Evolutionary conservation across 2,329 filamentous ascomycete genomes (phyloP).

Genomic region (Didymella keratinophila): DNA sequence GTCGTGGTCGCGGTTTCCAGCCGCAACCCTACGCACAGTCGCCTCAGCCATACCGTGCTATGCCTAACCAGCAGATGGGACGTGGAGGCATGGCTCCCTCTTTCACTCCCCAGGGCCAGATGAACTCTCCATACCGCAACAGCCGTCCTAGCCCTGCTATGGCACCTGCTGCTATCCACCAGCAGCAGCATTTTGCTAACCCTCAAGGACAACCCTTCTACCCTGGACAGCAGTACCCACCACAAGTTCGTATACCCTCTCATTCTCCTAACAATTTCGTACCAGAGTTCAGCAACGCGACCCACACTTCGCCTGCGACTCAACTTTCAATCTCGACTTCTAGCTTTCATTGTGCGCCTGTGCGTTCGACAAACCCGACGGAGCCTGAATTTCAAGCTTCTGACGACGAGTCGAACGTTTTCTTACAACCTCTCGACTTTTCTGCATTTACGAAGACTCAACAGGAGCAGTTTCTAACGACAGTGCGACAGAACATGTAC

Average conservation of each 20-base stretch:
- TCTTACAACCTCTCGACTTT: conserved; percentile 48
- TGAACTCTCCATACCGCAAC: conserved; percentile 68
- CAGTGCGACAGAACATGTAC: conserved; percentile 69
- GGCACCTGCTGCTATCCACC: conserved; percentile 70
- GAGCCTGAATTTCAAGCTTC: conserved; percentile 29
- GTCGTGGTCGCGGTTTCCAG: conserved; percentile 60
- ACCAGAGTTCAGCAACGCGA: conserved; percentile 33
- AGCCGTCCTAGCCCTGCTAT: conserved; percentile 61
- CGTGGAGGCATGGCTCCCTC: conserved; percentile 61
- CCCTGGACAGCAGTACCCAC: conserved; percentile 63
- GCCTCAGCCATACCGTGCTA: conserved; percentile 62
- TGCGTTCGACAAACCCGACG: conserved; percentile 26
- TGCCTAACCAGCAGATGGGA: conserved; percentile 60
- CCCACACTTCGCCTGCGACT: conserved; percentile 24
- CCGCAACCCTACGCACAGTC: conserved; percentile 61
- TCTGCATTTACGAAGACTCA: conserved; percentile 74
- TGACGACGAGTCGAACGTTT: conserved; percentile 33
- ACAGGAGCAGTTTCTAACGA: conserved; percentile 77
- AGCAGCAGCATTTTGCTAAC: conserved; percentile 60
- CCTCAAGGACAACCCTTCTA: conserved; percentile 71
- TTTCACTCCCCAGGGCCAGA: conserved; percentile 60
- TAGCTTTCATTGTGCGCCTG: conserved; percentile 14
- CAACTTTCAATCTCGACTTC: conserved; percentile 23
- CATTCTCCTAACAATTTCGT: conserved; percentile 44
- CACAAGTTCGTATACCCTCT: conserved; percentile 67